Base-by-base conservation (phyloP, 148 eudicot genomes). In the Diospyros kaki region DNA sequence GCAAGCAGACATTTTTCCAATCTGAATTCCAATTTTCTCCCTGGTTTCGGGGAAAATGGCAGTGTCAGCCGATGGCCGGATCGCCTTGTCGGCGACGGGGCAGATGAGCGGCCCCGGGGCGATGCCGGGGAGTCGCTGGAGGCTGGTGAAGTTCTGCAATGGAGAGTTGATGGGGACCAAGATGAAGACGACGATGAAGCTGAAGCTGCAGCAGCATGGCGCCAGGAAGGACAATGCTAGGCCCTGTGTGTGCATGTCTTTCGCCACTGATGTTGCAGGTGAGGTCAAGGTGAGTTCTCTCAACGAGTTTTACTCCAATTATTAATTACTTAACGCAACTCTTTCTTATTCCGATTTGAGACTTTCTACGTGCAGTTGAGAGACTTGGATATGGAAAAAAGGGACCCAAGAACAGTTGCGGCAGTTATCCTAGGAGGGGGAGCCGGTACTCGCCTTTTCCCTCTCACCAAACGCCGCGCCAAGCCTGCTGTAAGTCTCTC, bases 391-490 rank as follows among this genome's bases (percentile, higher is more conserved):
- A 74, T 80, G 79, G 90, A 84, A 78, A 89, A 84, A 73, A 86
- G 77, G 79, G 89, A 89, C 60, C 76, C 97, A 14, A 80, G 81
- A 48, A 85, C 93, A 0, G 97, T 90, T 52, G 92, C 85, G 73
- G 98, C 98, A 14, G 72, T 94, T 17, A 94, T 94, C 80, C 86
- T 92, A 5, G 98, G 98, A 80, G 98, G 98, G 61, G 98, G 98
- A 66, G 98, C 98, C 13, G 98, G 98, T 5, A 92, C 97, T 64
- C 97, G 98, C 39, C 94, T 94, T 79, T 94, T 92, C 79, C 98
- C 98, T 62, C 91, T 94, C 79, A 94, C 98, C n/a, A 94, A 92
- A 72, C 89, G 93, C 9, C 93, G 98, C 28, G 98, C 98, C 67
- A 94, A 94, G 73, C 98, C 98, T 72, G 98, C 98, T 69, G 98